A percentile compares a stretch with the other conserved stretches of the same genome.
These are phyloP conservation scores for Scedosporium aurantiacum DNA, from an alignment of 2,329 filamentous ascomycete genomes.

Conservation along the genomic window DNA sequence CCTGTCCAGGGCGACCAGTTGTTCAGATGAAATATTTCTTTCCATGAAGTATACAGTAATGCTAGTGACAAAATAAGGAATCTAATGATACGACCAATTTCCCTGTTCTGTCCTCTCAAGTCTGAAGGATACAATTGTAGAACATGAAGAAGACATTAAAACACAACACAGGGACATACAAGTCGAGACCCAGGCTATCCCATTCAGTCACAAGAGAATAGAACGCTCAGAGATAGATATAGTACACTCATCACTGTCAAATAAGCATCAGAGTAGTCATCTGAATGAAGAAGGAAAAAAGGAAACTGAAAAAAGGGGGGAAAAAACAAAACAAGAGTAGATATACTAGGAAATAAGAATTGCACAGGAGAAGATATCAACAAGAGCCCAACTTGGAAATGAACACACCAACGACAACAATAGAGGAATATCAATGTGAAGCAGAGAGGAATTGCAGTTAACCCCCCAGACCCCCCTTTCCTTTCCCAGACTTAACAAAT, in stretches of 20 bases:
- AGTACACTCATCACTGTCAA: neutral
- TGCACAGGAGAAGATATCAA: constrained; percentile 1
- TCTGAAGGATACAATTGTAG: too few relatives aligned
- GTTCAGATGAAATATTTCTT: too few relatives aligned
- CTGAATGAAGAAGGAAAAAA: neutral
- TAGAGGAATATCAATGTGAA: neutral
- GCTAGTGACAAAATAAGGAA: too few relatives aligned
- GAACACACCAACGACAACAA: neutral
- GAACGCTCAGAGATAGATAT: too few relatives aligned
- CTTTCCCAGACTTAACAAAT: neutral
- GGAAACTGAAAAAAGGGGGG: neutral
- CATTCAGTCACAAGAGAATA: too few relatives aligned
- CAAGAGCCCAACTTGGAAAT: neutral
- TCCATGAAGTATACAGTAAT: too few relatives aligned
- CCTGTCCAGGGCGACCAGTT: too few relatives aligned
- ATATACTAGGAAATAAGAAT: neutral
- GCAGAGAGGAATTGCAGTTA: neutral
- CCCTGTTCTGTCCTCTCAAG: too few relatives aligned
- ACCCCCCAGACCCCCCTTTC: neutral
- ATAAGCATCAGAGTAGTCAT: neutral
- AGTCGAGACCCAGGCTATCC: too few relatives aligned
- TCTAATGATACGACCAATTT: too few relatives aligned
- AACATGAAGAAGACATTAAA: too few relatives aligned
- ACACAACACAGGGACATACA: too few relatives aligned
- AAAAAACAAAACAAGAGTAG: neutral